Base-by-base conservation (phyloP, 192 early-diverging fungal genomes). In the Thamnidium elegans region DNA sequence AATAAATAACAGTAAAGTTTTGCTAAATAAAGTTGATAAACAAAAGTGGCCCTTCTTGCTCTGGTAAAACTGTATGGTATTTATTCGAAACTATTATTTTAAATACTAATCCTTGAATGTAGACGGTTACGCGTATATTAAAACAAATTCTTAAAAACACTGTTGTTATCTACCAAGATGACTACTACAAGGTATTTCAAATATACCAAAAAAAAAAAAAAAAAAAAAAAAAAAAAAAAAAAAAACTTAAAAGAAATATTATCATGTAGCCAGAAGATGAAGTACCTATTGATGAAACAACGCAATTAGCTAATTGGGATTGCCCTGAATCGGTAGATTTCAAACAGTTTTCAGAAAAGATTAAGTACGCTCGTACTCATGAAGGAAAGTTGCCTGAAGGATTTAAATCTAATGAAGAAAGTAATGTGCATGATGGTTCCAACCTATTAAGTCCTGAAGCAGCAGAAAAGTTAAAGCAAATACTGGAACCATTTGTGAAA, bases 281-380 rank as follows among this genome's bases (percentile, higher is more conserved):
- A 13, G 36, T 64, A 14, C 90, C 90, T 14, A 59, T 84, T 3
- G 74, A 90, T 69, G 60, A 70, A 8, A 75, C 71, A 26, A 81
- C 81, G 3, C 75, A 79, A 5, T 63, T 85, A 6, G 70, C 78
- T 50, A 89, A 94, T 65, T 94, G 92, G 92, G 92, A 94, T 74
- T 89, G 88, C 34, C 89, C 88, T 4, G 84, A 78, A 14, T 78
- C 88, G 3, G 75, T 90, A n/a, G 87, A 91, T 48, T 82, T 84
- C 34, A 3, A 42, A 1, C 11, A 50, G 11, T 53, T 86, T 55
- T 63, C 63, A 31, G 26, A 55, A 5, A 67, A 61, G 2, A 50
- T 85, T 14, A 39, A 56, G 26, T 55, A 75, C 39, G 58, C 72
- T 15, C 77, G 64, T 42, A 50, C 58, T 43, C 68, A 78, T 50